Evolutionary conservation across 1,284 basidiomycete genomes (phyloP), one percentile per base, ranked within the genome.

Genomic region (Caloboletus firmus): DNA sequence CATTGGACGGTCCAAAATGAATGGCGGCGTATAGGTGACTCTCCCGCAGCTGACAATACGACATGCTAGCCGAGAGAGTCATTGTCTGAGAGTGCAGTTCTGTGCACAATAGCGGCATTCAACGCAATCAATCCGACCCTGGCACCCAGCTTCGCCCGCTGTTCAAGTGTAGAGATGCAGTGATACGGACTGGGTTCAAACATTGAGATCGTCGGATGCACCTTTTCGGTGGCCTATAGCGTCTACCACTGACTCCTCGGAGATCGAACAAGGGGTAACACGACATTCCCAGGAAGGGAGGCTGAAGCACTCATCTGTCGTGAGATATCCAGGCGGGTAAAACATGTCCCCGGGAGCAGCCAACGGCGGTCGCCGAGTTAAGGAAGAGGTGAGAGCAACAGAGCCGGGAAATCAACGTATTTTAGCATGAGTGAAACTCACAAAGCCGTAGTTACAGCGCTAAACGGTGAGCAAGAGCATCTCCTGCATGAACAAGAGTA

Each of bases 231-330:
- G 37, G 50, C 36, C 51, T 34, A 54, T 48, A 26, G 39, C 35
- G 39, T 52, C 49, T 53, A 47, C 49, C 55, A 56, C 40, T 18
- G 58, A 56, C 55, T 65, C 64, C 64, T 65, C 64, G 64, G 67
- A 65, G 63, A 62, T 69, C 54, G 39, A 55, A 48, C 55, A 52
- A 37, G 42, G 45, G 37, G 30, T 13, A 55, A 46, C 32, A 30
- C 26, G 32, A 47, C 35, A 54, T 59, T 59, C 55, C 61, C 55
- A 55, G 51, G 39, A 58, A 45, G 40, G 62, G 35, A 45, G 45
- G 39, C 20, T 51, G 54, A 56, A 49, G 56, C 64, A 62, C 54
- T 45, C 44, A 63, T 60, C 42, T 45, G 48, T 46, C 49, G 59
- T 68, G 65, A 62, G 65, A 65, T 39, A 59, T 52, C 45, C 45